Evolutionary conservation across 129 eudicot genomes (phyloP).

Genomic region (Tanacetum coccineum): DNA sequence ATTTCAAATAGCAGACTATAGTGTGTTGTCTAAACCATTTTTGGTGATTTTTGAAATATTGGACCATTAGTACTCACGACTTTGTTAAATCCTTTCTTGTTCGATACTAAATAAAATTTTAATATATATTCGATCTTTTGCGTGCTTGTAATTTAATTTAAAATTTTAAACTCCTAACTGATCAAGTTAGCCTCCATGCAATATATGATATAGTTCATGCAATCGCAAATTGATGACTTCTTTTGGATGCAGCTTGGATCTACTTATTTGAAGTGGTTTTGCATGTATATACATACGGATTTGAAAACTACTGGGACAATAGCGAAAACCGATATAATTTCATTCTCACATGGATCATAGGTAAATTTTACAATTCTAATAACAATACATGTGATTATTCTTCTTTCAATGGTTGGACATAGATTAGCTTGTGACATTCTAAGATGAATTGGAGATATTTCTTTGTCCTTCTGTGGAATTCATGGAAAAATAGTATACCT

Average conservation of each 20-base stretch:
- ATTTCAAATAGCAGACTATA: too few relatives aligned
- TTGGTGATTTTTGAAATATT: too few relatives aligned
- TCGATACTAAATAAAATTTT: neutral
- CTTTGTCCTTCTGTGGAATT: too few relatives aligned
- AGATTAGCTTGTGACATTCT: too few relatives aligned
- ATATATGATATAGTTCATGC: slow-evolving; percentile 2
- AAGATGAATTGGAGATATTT: too few relatives aligned
- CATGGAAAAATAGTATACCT: too few relatives aligned
- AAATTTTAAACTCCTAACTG: neutral
- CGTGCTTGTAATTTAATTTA: too few relatives aligned
- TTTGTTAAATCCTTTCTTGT: neutral
- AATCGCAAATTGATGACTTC: slow-evolving; percentile 15
- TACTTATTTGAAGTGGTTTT: slow-evolving; percentile 85
- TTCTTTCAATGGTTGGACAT: too few relatives aligned
- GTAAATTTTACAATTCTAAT: slow-evolving; percentile 31
- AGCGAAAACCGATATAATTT: slow-evolving; percentile 91
- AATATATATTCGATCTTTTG: neutral
- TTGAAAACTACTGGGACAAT: slow-evolving; percentile 90
- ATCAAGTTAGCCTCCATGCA: slow-evolving; percentile 7
- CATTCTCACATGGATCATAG: slow-evolving; percentile 87
- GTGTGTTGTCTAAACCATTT: too few relatives aligned
- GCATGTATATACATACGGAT: slow-evolving; percentile 77
- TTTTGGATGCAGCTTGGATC: slow-evolving; percentile 65
- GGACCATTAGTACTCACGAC: too few relatives aligned
- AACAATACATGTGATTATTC: too few relatives aligned